These are phyloP conservation scores for Pythium aquatile DNA, from an alignment of 352 stramenopile genomes.

Conservation along the genomic window DNA sequence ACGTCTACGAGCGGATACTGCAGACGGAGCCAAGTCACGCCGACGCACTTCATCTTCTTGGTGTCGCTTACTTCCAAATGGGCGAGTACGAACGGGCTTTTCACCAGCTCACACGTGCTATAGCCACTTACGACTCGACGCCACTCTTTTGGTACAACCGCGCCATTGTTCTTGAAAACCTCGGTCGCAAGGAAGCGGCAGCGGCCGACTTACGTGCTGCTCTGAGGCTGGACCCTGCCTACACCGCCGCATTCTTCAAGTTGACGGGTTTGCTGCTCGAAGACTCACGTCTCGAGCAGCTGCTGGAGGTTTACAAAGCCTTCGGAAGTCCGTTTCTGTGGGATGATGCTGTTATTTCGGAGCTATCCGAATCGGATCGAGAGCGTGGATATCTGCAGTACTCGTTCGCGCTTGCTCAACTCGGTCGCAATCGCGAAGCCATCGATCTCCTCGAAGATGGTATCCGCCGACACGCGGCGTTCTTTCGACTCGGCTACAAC, in stretches of 20 bases:
- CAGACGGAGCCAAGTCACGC: constrained; percentile 23
- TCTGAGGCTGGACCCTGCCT: constrained; percentile 25
- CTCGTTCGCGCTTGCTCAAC: constrained; percentile 38
- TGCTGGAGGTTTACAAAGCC: constrained; percentile 26
- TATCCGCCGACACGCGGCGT: constrained; percentile 22
- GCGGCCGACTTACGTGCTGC: constrained; percentile 12
- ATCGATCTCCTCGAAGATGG: constrained; percentile 36
- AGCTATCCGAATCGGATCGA: constrained; percentile 21
- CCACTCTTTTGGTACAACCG: constrained; percentile 25
- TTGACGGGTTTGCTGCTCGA: constrained; percentile 29
- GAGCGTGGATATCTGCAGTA: constrained; percentile 39
- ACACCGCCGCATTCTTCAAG: constrained; percentile 28
- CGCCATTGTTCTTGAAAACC: constrained; percentile 13
- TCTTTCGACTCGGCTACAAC: constrained; percentile 55
- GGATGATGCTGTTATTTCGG: not conserved
- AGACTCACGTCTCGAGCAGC: not conserved
- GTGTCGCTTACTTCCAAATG: constrained; percentile 23
- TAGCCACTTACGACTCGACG: constrained; percentile 8
- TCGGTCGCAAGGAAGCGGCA: constrained; percentile 3
- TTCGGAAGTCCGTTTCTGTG: constrained; percentile 24
- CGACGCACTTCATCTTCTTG: constrained; percentile 55
- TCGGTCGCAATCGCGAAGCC: constrained; percentile 27
- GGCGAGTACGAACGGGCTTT: constrained; percentile 19
- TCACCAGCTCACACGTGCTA: constrained; percentile 25
- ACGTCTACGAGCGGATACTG: constrained; percentile 47